Conservation (phyloP, 306 rosid genomes). For the Rosa lucieae region DNA sequence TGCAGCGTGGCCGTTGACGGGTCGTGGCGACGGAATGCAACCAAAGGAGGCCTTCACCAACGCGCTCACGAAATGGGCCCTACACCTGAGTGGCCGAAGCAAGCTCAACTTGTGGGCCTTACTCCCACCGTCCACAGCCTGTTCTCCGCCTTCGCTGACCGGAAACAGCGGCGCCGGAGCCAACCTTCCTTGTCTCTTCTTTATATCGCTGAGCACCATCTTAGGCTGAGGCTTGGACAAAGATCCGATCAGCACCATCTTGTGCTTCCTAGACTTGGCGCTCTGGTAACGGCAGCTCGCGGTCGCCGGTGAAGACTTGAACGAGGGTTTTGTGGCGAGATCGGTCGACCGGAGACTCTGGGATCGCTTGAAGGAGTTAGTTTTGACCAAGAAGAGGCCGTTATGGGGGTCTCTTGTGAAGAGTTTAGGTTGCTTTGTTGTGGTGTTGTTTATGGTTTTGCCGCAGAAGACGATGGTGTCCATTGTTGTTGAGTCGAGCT, state of each 20-base stretch:
- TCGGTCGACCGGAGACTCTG: conserved; percentile 2
- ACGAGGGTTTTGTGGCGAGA: background rate
- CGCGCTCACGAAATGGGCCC: conserved; percentile 29
- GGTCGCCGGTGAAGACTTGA: background rate
- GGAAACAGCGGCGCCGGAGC: conserved; percentile 22
- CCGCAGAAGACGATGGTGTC: conserved; percentile 26
- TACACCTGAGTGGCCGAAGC: conserved; percentile 21
- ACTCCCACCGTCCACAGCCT: background rate
- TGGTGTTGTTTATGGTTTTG: background rate
- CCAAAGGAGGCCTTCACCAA: conserved; percentile 32
- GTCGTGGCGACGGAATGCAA: conserved; percentile 14
- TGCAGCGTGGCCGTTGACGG: background rate
- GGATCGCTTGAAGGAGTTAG: conserved; percentile 29
- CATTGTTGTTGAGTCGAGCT: background rate
- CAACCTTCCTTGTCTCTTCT: conserved; percentile 22
- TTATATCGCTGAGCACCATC: conserved; percentile 32
- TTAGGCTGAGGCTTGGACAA: conserved; percentile 20
- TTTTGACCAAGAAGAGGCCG: conserved; percentile 26
- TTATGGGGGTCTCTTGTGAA: conserved; percentile 22
- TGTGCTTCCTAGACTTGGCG: conserved; percentile 11
- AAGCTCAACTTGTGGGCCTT: background rate
- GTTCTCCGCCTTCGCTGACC: background rate
- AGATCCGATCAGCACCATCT: conserved; percentile 14
- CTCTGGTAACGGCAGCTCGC: background rate
- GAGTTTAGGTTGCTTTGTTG: background rate